Conservation (phyloP, 2,329 filamentous ascomycete species). For the Ceratocystis papillata region DNA sequence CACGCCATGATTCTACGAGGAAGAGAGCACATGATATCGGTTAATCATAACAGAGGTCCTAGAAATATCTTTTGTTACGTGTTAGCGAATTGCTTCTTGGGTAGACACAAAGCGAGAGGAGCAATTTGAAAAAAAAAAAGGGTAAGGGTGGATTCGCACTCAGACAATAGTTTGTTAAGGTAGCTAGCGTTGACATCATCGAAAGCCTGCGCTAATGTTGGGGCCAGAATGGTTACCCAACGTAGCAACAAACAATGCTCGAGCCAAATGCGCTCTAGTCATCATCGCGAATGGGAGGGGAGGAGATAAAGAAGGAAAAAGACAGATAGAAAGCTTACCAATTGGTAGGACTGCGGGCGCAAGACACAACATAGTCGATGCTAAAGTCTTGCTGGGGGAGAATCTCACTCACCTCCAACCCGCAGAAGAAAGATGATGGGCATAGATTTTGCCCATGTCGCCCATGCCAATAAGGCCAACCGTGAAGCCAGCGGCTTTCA, state of each 20-base stretch:
- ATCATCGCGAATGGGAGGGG: constrained; percentile 53
- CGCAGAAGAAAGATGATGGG: constrained; percentile 72
- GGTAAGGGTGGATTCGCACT: constrained; percentile 33
- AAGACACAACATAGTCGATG: constrained; percentile 6
- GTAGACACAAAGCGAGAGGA: not conserved
- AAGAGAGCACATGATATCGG: constrained; percentile 7
- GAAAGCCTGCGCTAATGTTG: constrained; percentile 55
- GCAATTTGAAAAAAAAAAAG: not conserved
- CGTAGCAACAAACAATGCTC: constrained; percentile 65
- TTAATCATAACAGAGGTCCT: constrained; percentile 18
- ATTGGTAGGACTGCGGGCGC: constrained; percentile 26
- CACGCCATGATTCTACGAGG: constrained; percentile 75
- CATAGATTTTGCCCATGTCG: constrained; percentile 99
- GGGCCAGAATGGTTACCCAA: constrained; percentile 67
- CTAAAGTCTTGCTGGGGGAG: constrained; percentile 22
- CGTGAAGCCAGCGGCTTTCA: constrained; percentile 52
- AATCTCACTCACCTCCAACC: constrained; percentile 74
- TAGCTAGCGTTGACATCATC: constrained; percentile 99
- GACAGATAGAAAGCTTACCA: constrained; percentile 32
- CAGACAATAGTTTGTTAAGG: constrained; percentile 76
- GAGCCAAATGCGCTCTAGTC: constrained; percentile 99
- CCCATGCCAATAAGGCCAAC: constrained; percentile 98
- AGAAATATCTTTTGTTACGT: constrained; percentile 8
- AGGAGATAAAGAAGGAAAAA: constrained; percentile 20
- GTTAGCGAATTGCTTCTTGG: constrained; percentile 19